Evolutionary conservation across 2,329 filamentous ascomycete genomes (phyloP).

Genomic region (Fusarium napiforme): DNA sequence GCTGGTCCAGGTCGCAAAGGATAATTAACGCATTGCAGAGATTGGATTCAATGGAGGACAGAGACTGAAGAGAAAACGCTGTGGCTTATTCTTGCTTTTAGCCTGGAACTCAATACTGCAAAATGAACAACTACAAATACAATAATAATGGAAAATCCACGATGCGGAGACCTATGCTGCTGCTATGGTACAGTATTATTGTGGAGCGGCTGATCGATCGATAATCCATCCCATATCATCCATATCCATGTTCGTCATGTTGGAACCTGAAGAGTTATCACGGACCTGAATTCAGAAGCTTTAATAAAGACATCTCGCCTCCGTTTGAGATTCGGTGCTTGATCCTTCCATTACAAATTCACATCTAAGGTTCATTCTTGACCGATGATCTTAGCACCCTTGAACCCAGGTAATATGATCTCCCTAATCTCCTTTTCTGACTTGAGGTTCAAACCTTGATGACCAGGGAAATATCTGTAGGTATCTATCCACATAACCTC

Average conservation of each 20-base stretch:
- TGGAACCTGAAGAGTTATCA: neutral
- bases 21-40: conserved; percentile 1
- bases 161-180: neutral
- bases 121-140: conserved; percentile 12
- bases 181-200: neutral
- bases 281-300: neutral
- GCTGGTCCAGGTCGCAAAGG: conserved; percentile 10
- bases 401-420: conserved; percentile 10
- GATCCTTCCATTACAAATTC: conserved; percentile 8
- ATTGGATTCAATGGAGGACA: conserved; percentile 7
- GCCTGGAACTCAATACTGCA: neutral
- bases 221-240: neutral
- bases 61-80: conserved; percentile 5
- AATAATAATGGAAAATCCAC: neutral
- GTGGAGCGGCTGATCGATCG: conserved; percentile 24
- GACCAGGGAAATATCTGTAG: neutral
- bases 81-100: conserved; percentile 20
- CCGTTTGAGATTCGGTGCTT: conserved; percentile 27
- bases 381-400: conserved; percentile 1
- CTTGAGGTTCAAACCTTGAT: neutral
- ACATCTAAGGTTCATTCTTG: conserved; percentile 14
- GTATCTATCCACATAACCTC: neutral
- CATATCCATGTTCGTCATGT: neutral
- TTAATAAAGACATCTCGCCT: conserved; percentile 34
- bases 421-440: conserved; percentile 19